Conservation (phyloP, 1,284 basidiomycete species). For the Coniferiporia sulphurascens region DNA sequence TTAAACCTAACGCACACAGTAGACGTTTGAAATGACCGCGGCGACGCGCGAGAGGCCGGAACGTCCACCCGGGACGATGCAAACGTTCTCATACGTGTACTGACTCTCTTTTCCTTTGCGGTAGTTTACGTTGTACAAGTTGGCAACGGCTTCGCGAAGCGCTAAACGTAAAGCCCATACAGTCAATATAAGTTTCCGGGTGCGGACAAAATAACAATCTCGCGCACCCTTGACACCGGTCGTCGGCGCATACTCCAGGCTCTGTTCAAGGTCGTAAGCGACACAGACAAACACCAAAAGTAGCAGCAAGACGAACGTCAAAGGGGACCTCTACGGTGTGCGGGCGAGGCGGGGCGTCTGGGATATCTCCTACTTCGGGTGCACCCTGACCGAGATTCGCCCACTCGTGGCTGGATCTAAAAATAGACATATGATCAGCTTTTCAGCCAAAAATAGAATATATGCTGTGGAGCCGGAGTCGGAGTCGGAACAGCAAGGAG, state of each 20-base stretch:
- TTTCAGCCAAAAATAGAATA: too few species aligned
- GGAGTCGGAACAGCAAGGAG: background rate
- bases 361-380: constrained; percentile 83
- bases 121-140: constrained; percentile 87
- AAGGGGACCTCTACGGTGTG: constrained; percentile 56
- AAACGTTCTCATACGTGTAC: constrained; percentile 89
- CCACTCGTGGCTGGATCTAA: constrained; percentile 62
- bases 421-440: background rate
- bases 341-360: constrained; percentile 66
- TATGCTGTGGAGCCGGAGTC: too few species aligned
- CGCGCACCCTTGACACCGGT: constrained; percentile 77
- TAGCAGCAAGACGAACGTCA: constrained; percentile 33
- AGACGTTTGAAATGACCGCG: constrained; percentile 84
- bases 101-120: constrained; percentile 74
- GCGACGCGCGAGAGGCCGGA: constrained; percentile 87
- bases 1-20: constrained; percentile 44
- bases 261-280: constrained; percentile 24
- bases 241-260: constrained; percentile 90
- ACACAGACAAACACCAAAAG: background rate
- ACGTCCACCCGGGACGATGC: constrained; percentile 88
- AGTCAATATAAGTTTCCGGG: constrained; percentile 20
- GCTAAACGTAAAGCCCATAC: constrained; percentile 19
- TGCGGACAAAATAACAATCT: constrained; percentile 22
- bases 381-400: constrained; percentile 85
- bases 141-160: constrained; percentile 71